Evolutionary conservation across 192 early-diverging fungal genomes (phyloP), one percentile per base, ranked within the genome.

Genomic region (Umbelopsis sp.): DNA sequence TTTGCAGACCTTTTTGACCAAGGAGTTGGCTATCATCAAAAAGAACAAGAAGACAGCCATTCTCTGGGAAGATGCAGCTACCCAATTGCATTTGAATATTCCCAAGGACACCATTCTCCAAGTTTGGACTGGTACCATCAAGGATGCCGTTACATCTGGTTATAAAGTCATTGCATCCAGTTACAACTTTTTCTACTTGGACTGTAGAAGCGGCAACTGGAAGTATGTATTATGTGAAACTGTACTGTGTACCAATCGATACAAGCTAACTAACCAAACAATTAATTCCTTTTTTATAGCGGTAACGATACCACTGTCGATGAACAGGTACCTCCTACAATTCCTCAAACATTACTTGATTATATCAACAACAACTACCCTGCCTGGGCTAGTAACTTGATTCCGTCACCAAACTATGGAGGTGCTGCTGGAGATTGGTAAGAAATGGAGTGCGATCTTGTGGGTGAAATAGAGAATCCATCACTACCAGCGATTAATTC

Each of bases 171-270:
- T 94, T 71, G 86, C 90, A 4, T 88, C 88, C 31, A 82, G 79
- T 14, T 84, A 82, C 7, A 87, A 87, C 44, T 87, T 86, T 56
- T 90, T 89, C 87, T 94, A 92, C 65, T 77, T 94, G 73, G 93
- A 94, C 80, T 94, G 91, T 74, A 91, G 91, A 7, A 88, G 88
- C 69, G 91, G 93, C 6, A 81, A 81, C 43, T 94, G 91, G 93
- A 73, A 69, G 85, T 31, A 85, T 83, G 75, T 71, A 44, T 25
- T 14, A 2, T 54, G 36, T 53, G 7, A 1, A 36, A 26, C n/a
- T n/a, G n/a, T n/a, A n/a, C n/a, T n/a, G n/a, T n/a, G n/a, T 32
- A 21, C 4, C 65, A 38, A 24, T 20, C 36, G 38, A 12, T n/a
- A n/a, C n/a, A n/a, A n/a, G n/a, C n/a, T n/a, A n/a, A n/a, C n/a